Evolutionary conservation across 2,329 filamentous ascomycete genomes (phyloP).

Genomic region (Alternaria sp.): DNA sequence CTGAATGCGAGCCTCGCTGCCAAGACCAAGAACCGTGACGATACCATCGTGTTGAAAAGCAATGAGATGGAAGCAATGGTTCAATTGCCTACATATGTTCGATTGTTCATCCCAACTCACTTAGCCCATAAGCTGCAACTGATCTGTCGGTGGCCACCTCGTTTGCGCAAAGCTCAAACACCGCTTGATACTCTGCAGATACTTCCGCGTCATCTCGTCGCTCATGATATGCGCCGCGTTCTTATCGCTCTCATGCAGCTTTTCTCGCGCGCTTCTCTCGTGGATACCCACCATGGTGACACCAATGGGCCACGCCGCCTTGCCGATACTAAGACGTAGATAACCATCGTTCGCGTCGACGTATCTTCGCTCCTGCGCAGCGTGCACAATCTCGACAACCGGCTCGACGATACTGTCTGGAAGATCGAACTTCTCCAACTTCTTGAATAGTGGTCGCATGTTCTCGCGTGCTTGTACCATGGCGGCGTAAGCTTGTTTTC

Average conservation of each 20-base stretch:
- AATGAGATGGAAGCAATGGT: background rate
- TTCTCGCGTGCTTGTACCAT: slow-evolving; percentile 89
- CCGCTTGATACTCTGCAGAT: slow-evolving; percentile 95
- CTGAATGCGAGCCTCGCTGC: too few relatives aligned
- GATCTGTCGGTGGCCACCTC: slow-evolving; percentile 91
- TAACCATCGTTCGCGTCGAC: slow-evolving; percentile 98
- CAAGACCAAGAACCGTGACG: too few relatives aligned
- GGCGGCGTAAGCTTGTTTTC: slow-evolving; percentile 80
- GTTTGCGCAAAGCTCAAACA: slow-evolving; percentile 97
- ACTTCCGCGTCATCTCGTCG: slow-evolving; percentile 94
- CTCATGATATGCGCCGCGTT: slow-evolving; percentile 95
- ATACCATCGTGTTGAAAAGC: background rate
- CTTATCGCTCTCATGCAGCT: slow-evolving; percentile 78
- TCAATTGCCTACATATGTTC: background rate
- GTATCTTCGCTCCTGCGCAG: slow-evolving; percentile 88
- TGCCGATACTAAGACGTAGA: slow-evolving; percentile 88
- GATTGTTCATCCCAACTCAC: background rate
- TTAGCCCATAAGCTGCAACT: slow-evolving; percentile 92
- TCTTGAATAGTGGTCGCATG: slow-evolving; percentile 87
- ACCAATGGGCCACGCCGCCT: slow-evolving; percentile 97
- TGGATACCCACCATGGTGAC: slow-evolving; percentile 99
- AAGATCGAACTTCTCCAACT: slow-evolving; percentile 81
- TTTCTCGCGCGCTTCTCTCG: slow-evolving; percentile 93
- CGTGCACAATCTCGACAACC: slow-evolving; percentile 88
- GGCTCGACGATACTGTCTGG: slow-evolving; percentile 80